Evolutionary conservation across 768 basidiomycete genomes (phyloP).

Genomic region (Serendipita sp.): DNA sequence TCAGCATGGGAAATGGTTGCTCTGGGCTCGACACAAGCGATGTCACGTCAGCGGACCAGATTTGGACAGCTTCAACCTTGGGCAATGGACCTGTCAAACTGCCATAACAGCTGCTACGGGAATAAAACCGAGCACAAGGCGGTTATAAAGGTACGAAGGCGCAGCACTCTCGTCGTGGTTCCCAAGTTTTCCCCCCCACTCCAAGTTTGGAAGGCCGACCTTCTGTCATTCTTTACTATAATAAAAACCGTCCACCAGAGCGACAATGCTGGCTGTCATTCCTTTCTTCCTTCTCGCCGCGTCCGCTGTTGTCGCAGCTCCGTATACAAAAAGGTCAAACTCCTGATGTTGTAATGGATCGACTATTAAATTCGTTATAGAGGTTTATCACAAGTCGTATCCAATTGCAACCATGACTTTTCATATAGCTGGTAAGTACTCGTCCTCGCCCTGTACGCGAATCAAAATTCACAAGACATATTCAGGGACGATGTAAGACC

Average conservation of each 20-base stretch:
- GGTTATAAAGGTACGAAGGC: too few relatives aligned
- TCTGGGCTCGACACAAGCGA: too few relatives aligned
- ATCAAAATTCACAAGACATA: not conserved
- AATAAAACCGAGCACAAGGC: too few relatives aligned
- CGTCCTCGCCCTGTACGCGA: not conserved
- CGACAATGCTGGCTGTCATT: not conserved
- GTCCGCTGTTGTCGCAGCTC: not conserved
- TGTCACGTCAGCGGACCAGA: too few relatives aligned
- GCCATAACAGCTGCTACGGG: too few relatives aligned
- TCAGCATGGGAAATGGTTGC: too few relatives aligned
- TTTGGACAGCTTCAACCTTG: too few relatives aligned
- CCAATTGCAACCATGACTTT: not conserved
- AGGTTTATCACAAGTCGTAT: not conserved
- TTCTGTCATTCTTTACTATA: not conserved
- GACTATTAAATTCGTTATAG: not conserved
- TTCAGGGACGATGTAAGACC: not conserved
- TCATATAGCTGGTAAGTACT: not conserved
- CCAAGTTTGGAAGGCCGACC: not conserved
- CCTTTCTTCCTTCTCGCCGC: not conserved
- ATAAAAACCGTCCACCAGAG: not conserved
- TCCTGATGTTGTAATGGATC: not conserved
- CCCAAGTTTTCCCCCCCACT: not conserved
- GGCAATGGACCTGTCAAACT: too few relatives aligned
- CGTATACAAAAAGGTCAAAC: not conserved
- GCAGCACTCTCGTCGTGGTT: too few relatives aligned